Conservation (phyloP, 2,329 filamentous ascomycete species). For the Curvularia eragrostidis region DNA sequence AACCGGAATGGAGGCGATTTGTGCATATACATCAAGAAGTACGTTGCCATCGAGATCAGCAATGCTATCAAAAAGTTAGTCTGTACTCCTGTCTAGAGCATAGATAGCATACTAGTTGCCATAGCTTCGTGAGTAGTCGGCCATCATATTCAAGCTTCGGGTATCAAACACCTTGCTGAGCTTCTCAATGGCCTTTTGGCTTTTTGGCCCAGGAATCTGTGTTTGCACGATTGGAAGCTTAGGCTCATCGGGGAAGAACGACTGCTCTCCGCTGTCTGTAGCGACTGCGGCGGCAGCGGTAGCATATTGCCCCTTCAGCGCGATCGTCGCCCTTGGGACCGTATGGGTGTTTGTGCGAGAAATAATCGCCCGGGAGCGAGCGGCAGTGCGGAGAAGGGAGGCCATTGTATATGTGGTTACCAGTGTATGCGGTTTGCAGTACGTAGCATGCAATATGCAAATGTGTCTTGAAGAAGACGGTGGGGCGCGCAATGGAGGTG, state of each 20-base stretch:
- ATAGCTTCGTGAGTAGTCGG: constrained; percentile 47
- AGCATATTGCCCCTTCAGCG: constrained; percentile 40
- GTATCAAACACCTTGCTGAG: constrained; percentile 84
- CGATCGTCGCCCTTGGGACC: constrained; percentile 27
- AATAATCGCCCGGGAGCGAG: constrained; percentile 29
- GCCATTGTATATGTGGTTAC: constrained; percentile 35
- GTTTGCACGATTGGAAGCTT: constrained; percentile 61
- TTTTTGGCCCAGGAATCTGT: constrained; percentile 76
- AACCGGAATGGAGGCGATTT: constrained; percentile 90
- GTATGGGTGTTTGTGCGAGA: constrained; percentile 26
- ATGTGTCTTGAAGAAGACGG: neutral
- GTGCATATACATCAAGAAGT: constrained; percentile 80
- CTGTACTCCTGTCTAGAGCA: neutral
- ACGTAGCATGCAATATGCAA: neutral
- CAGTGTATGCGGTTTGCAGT: neutral
- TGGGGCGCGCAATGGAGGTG: constrained; percentile 1
- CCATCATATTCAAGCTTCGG: constrained; percentile 73
- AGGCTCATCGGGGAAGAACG: constrained; percentile 67
- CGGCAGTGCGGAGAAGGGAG: constrained; percentile 39
- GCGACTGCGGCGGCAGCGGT: constrained; percentile 41
- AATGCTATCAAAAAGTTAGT: constrained; percentile 52
- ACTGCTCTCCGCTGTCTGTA: constrained; percentile 49
- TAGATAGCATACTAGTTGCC: constrained; percentile 72
- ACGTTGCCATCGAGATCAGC: constrained; percentile 74
- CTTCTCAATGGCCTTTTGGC: constrained; percentile 71